A percentile compares a stretch with the other conserved stretches of the same genome.
Evolutionary conservation across 805 yeast species (phyloP).

Genomic region (Tetrapisispora pingtungensis): DNA sequence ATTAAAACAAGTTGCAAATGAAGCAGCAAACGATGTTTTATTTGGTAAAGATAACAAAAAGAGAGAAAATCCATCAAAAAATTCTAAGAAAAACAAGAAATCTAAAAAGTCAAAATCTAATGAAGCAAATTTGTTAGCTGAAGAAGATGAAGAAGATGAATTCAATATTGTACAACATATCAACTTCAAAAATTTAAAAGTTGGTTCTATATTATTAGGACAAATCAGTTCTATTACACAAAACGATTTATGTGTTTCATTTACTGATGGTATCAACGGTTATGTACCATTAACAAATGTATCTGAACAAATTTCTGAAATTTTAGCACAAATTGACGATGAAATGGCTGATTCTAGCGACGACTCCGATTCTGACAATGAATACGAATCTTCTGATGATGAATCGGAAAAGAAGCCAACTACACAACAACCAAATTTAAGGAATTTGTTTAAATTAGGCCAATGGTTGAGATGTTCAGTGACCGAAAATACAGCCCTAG

Average conservation of each 20-base stretch:
- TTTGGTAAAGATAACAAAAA: constrained; percentile 34
- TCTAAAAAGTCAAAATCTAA: constrained; percentile 31
- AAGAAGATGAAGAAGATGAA: constrained; percentile 25
- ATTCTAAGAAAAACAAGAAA: constrained; percentile 30
- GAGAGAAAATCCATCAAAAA: constrained; percentile 8
- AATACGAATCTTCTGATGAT: constrained; percentile 24
- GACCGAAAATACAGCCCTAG: constrained; percentile 40
- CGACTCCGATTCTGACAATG: constrained; percentile 24
- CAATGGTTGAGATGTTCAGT: constrained; percentile 82
- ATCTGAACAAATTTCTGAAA: constrained; percentile 49
- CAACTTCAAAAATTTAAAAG: constrained; percentile 48
- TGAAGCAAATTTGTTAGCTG: constrained; percentile 11
- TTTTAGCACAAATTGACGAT: constrained; percentile 49
- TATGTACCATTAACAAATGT: constrained; percentile 65
- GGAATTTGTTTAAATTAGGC: constrained; percentile 51
- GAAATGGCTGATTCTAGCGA: constrained; percentile 32
- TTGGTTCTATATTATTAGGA: constrained; percentile 72
- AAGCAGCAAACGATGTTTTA: constrained; percentile 80
- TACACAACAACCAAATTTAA: constrained; percentile 46
- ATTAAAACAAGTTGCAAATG: constrained; percentile 83
- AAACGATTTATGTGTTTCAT: constrained; percentile 54
- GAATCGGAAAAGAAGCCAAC: constrained; percentile 16
- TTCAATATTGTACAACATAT: constrained; percentile 46
- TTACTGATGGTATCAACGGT: constrained; percentile 77
- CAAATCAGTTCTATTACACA: constrained; percentile 54